Evolutionary conservation across 208 protist genomes (phyloP), one percentile per base, ranked within the genome.

Genomic region (Wallacemonas sp.): DNA sequence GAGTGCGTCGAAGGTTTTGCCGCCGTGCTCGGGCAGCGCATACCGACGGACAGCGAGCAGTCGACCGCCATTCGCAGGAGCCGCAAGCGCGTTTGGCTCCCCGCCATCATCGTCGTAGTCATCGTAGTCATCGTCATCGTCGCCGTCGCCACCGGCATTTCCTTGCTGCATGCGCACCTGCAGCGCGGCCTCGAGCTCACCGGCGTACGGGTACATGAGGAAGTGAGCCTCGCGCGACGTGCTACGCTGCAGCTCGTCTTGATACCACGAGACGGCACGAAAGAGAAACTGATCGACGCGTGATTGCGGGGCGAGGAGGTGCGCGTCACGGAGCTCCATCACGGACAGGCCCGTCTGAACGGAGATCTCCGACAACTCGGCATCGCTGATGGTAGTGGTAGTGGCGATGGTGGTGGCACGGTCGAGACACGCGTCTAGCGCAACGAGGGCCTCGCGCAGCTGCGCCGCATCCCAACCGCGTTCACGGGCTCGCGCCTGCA

Each of bases 1-100:
- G 36, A 98, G 77, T 0, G 81, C 74, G 11, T 45, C 1, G 63
- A 97, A 96, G 0, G 80, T 83, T 48, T 86, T 91, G 39, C 87
- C 65, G 14, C 54, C 57, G 8, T 20, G 3, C 33, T 46, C 38
- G 10, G 39, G 22, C 38, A 81, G 26, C 23, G 38, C 39, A 38
- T 62, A 75, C 7, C 66, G 64, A 14, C 42, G 45, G 29, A 79
- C 63, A 28, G 31, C 57, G 44, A 77, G 32, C 3, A 52, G 18
- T 12, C 46, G 62, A 25, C 62, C 62, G 4, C 18, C 22, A n/a
- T 59, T 42, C n/a, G 52, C 29, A 12, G 52, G 52, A 4, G 52
- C n/a, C 5, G 31, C 31, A 4, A 59, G 32, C 3, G 31, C 10
- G 28, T 59, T 26, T 16, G 23, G 11, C 48, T 55, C 48, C 25